A percentile compares a stretch with the other conserved stretches of the same genome.
Conservation (phyloP, 2,329 filamentous ascomycete species). For the Conoideocrella luteorostrata region DNA sequence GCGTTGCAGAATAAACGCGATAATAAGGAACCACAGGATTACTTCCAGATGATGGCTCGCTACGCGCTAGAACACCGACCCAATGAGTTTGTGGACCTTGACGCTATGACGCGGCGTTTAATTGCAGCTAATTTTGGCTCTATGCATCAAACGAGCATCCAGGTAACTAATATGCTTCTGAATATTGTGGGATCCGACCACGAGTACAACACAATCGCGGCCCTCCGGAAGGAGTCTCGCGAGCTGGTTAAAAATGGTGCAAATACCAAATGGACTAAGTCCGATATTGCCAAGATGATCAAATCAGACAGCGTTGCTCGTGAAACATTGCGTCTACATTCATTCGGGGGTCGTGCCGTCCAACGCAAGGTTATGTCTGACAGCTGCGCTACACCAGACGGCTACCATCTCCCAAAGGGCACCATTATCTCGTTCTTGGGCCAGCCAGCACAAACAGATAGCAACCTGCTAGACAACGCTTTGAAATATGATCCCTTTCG, state of each 20-base stretch:
- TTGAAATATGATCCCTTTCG: constrained; percentile 35
- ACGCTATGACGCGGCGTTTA: constrained; percentile 25
- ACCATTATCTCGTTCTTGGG: constrained; percentile 26
- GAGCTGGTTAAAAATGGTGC: constrained; percentile 21
- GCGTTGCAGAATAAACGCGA: no score
- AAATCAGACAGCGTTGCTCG: constrained; percentile 30
- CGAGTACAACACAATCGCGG: constrained; percentile 29
- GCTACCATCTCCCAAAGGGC: constrained; percentile 22
- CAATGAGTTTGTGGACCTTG: constrained; percentile 25
- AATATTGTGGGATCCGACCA: constrained; percentile 29
- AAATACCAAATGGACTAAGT: constrained; percentile 30
- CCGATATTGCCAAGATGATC: constrained; percentile 28
- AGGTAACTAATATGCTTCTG: constrained; percentile 32
- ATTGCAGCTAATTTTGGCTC: constrained; percentile 28
- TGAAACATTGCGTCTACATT: constrained; percentile 6
- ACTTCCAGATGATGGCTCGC: constrained; percentile 35
- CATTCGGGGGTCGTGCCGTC: constrained; percentile 19
- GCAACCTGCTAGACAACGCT: constrained; percentile 25
- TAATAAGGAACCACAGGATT: constrained; percentile 28
- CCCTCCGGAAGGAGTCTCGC: constrained; percentile 31
- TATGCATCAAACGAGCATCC: constrained; percentile 34
- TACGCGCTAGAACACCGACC: constrained; percentile 25
- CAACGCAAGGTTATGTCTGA: constrained; percentile 20
- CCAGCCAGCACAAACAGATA: constrained; percentile 23
- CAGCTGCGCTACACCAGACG: constrained; percentile 25